Evolutionary conservation across 148 eudicot genomes (phyloP).

Genomic region (Persicaria tinctoria): DNA sequence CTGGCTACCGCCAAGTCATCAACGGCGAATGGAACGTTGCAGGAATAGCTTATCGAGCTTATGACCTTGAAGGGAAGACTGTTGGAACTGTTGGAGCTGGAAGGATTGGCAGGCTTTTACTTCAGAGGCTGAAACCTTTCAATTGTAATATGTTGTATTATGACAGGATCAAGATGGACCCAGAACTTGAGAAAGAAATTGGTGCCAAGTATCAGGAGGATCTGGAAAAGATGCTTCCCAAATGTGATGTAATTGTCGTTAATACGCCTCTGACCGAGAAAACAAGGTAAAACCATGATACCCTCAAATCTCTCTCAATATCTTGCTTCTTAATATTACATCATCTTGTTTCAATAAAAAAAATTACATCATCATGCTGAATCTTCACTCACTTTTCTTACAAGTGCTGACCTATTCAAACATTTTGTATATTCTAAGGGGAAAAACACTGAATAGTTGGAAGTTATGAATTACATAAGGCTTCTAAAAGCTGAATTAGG

Average conservation of each 20-base stretch:
- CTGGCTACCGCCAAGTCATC: conserved; percentile 77
- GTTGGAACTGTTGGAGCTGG: conserved; percentile 97
- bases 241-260: conserved; percentile 86
- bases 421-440: too few relatives aligned
- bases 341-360: too few relatives aligned
- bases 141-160: conserved; percentile 87
- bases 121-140: conserved; percentile 89
- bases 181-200: conserved; percentile 60
- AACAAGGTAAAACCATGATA: conserved; percentile 65
- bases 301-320: conserved; percentile 5
- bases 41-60: conserved; percentile 74
- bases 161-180: conserved; percentile 77
- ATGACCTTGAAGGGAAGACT: conserved; percentile 95
- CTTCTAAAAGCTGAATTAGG: too few relatives aligned
- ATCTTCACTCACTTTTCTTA: too few relatives aligned
- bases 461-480: too few relatives aligned
- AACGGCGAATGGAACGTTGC: conserved; percentile 95
- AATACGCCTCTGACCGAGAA: conserved; percentile 88
- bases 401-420: too few relatives aligned
- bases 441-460: too few relatives aligned
- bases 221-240: conserved; percentile 79
- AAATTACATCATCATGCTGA: too few relatives aligned
- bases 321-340: not conserved
- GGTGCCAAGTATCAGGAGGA: conserved; percentile 89
- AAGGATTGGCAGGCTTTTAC: conserved; percentile 81